Base-by-base conservation (phyloP, 768 basidiomycete genomes). In the Zangia roseola region DNA sequence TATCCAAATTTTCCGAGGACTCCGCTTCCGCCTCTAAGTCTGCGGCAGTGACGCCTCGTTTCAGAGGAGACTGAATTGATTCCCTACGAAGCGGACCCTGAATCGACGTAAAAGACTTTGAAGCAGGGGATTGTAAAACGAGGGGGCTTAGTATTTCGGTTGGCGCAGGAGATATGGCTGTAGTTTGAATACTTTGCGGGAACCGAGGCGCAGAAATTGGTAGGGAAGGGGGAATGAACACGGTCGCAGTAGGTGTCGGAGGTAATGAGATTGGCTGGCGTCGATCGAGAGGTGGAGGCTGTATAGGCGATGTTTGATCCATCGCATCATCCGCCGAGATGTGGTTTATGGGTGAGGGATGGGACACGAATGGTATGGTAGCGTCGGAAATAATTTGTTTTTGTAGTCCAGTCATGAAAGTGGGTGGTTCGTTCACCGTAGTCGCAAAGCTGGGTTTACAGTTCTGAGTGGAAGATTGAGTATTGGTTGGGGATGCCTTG, bases 231-330 rank as follows among this genome's bases (percentile, higher is more conserved):
- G 67, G 54, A 5, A 56, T 58, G 24, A 45, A 58, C 2, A 52
- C 6, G 17, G 57, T 49, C 13, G 58, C 52, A 31, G 63, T 69
- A 7, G 68, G 68, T 12, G 68, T 69, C 10, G 63, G n/a, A 3
- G 68, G 68, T n/a, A 69, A 45, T 4, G 69, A 71, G 24, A 69
- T 66, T 25, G 69, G 65, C 20, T 53, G 56, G 10, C 47, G 64
- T 53, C 64, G 62, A 44, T 45, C 48, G 12, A 69, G 60, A 38
- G 55, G 60, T 23, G 68, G 68, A 4, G 69, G 69, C 47, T 56
- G 58, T 17, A 42, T 25, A 24, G 41, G 55, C 38, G 51, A 46
- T 10, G 43, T 57, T 24, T 55, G 62, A 39, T 26, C 45, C 20
- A 31, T 43, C 21, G 19, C 13, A 17, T 20, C 38, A 19, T 55